Percentiles rank a stretch among this genome's conserved stretches.
Conservation (phyloP, 1,284 basidiomycete genomes). For the Rhodotorula sp. region DNA sequence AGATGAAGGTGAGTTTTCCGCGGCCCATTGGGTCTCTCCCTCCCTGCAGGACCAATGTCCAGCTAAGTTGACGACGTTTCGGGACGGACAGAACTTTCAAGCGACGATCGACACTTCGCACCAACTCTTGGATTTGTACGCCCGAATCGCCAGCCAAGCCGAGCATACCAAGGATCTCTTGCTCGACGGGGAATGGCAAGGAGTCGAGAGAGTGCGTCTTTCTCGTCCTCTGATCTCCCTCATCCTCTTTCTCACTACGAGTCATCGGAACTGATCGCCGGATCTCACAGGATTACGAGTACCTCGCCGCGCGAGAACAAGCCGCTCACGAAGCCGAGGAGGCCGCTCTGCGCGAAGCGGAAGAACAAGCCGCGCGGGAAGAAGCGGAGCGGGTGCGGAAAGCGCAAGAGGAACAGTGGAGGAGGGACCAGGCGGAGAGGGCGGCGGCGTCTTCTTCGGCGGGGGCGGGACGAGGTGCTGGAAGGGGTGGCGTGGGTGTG, state of each 20-base stretch:
- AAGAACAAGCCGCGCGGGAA: neutral
- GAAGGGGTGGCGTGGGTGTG: neutral
- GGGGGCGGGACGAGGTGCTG: neutral
- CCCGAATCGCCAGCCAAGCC: conserved; percentile 42
- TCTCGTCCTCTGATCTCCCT: neutral
- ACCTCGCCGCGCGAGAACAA: conserved; percentile 1
- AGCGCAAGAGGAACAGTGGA: conserved; percentile 10
- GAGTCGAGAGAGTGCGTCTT: conserved; percentile 20
- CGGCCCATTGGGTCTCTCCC: neutral
- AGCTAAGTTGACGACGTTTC: neutral
- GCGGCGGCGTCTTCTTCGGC: neutral
- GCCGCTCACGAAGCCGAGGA: conserved; percentile 11
- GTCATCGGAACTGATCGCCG: neutral
- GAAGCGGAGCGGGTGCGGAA: conserved; percentile 6
- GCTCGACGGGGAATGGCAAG: conserved; percentile 42
- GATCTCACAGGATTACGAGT: conserved; percentile 11
- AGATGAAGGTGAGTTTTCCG: conserved; percentile 30
- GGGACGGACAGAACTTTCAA: conserved; percentile 18
- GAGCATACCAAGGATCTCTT: conserved; percentile 44
- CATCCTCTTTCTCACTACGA: too few relatives aligned
- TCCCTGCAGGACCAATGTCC: too few relatives aligned
- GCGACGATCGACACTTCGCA: conserved; percentile 42
- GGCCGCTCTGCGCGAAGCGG: conserved; percentile 2
- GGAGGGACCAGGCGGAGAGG: neutral
- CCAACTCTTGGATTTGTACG: conserved; percentile 44